Percentiles rank a stretch among this genome's conserved stretches.
These are phyloP conservation scores for Cyclotella kingstonii DNA, from an alignment of 108 stramenopile genomes.

Conservation along the genomic window DNA sequence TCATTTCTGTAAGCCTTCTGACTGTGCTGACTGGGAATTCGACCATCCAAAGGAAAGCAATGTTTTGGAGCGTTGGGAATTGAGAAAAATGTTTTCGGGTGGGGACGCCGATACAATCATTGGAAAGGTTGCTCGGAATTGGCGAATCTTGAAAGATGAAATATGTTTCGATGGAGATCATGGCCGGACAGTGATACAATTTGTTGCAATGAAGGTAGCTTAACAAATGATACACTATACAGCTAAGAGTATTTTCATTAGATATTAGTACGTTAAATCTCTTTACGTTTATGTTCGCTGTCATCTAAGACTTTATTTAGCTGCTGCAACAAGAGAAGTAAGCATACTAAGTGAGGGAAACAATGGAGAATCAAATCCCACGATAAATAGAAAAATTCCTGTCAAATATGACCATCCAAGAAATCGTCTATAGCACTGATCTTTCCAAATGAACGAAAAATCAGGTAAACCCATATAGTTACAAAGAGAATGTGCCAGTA, in stretches of 20 bases:
- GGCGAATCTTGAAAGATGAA: slow-evolving; percentile 67
- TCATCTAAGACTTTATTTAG: neutral
- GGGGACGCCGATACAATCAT: neutral
- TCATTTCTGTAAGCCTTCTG: slow-evolving; percentile 74
- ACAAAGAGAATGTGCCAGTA: slow-evolving; percentile 68
- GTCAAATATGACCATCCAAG: slow-evolving; percentile 43
- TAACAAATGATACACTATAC: neutral
- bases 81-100: slow-evolving; percentile 49
- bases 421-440: slow-evolving; percentile 43
- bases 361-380: slow-evolving; percentile 36
- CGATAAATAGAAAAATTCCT: slow-evolving; percentile 54
- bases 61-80: slow-evolving; percentile 65
- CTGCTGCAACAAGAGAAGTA: slow-evolving; percentile 10
- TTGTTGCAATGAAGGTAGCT: slow-evolving; percentile 56
- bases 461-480: slow-evolving; percentile 84
- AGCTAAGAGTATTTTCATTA: neutral
- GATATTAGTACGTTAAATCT: too few relatives aligned
- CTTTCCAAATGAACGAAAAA: slow-evolving; percentile 40
- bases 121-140: slow-evolving; percentile 10
- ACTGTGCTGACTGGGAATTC: slow-evolving; percentile 64
- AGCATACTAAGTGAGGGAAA: slow-evolving; percentile 27
- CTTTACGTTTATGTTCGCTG: too few relatives aligned
- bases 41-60: slow-evolving; percentile 77
- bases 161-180: slow-evolving; percentile 74
- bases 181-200: slow-evolving; percentile 79